Evolutionary conservation across 305 asterid genomes (phyloP), one percentile per base, ranked within the genome.

Genomic region (Plantago rigida): DNA sequence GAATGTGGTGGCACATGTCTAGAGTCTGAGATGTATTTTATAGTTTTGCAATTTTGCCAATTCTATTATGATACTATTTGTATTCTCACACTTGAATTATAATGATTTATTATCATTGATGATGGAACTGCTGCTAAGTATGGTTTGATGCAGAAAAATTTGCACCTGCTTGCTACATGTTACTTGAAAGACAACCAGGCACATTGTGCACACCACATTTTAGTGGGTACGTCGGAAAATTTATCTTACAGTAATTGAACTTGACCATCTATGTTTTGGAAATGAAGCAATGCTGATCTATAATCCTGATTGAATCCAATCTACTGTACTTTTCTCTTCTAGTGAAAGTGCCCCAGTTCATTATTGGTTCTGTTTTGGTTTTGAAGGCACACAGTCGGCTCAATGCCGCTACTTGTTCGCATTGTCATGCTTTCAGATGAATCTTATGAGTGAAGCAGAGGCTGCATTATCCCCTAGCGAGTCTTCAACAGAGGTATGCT

Each of bases 381-480:
- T 58, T 80, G 78, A 75, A 88, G 99, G 99, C 69, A 77, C 82
- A n/a, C 80, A 76, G 47, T 63, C 73, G 81, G 78, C 94, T 68
- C 86, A 84, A 70, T 86, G 94, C 67, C 96, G 99, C 76, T 92
- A 92, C 87, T 83, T 88, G 86, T 86, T 92, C 81, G 99, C 95
- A n/a, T 82, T 80, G 51, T 81, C 97, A 60, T 92, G 97, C 87
- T 88, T 83, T 81, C 87, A 83, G 81, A 92, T 92, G 99, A 93
- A 81, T 77, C 94, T 88, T 68, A 64, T 88, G 66, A 81, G 69
- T 47, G 97, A 92, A 82, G 99, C 97, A 13, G 99, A 92, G 85
- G 74, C 73, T 49, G 84, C 94, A 34, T 71, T 92, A 58, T 80
- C 89, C 9, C 81, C 84, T 70, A 84, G 76, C 65, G 95, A 88